Base-by-base conservation (phyloP, 805 yeast genomes). In the Zygosaccharomyces pseudorouxii region DNA sequence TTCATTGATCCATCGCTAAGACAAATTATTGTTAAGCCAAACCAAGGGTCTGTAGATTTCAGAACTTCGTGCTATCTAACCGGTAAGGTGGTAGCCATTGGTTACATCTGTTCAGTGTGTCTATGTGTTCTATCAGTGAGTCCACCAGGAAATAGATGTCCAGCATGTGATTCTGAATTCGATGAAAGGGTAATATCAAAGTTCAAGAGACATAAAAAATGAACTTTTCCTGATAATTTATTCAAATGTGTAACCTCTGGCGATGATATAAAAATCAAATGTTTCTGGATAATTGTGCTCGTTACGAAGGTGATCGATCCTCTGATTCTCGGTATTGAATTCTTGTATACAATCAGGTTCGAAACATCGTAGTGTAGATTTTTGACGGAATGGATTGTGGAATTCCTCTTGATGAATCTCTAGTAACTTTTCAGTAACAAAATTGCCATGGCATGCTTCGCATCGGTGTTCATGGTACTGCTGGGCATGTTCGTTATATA, bases 71-170 rank as follows among this genome's bases (percentile, higher is more conserved):
- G 99, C 67, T 92, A 89, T 60, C 70, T 89, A 29, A 89, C 97
- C 0, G 90, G 92, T n/a, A 79, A 82, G 57, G 84, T 90, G 3
- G 92, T 93, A 9, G 97, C 93, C 56, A 77, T 92, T 37, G 99
- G 98, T 0, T 90, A 79, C 58, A 97, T 93, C 4, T 93, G 99
- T 67, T 84, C 95, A 19, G 97, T 93, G 22, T 93, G 99, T 64
- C 70, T 92, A 16, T 90, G 97, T 62, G 71, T 78, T 14, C 70
- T 84, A 67, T 84, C 92, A 55, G 57, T 76, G 30, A 75, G 86
- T 1, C 97, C 97, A 0, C 76, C 73, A 0, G 73, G 73, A 38
- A 78, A 78, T 40, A 72, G 67, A 50, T 93, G 99, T 63, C 96
- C 97, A 0, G 87, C 93, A 6, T 92, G 99, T 66, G 85, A 78